A percentile compares a stretch with the other conserved stretches of the same genome.
Conservation (phyloP, 1,284 basidiomycete species). For the Microbotryum silenes-acaulis region DNA sequence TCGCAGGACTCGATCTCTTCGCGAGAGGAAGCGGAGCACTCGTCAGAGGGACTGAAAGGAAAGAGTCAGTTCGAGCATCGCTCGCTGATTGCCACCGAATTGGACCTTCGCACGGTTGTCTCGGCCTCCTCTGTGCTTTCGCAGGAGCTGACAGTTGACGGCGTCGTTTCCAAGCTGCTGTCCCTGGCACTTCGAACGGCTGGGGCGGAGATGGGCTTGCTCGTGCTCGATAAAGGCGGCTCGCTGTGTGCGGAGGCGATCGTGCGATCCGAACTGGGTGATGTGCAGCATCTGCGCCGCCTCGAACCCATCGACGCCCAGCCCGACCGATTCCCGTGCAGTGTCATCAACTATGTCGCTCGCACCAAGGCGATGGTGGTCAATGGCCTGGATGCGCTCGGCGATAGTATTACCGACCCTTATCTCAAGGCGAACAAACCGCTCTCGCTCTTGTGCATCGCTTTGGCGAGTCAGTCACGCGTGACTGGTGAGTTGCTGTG, state of each 20-base stretch:
- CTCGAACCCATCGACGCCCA: constrained; percentile 20
- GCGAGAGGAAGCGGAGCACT: constrained; percentile 2
- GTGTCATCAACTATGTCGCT: constrained; percentile 26
- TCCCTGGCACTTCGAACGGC: constrained; percentile 23
- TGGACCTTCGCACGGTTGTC: constrained; percentile 28
- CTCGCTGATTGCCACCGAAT: constrained; percentile 25
- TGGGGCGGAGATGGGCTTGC: constrained; percentile 25
- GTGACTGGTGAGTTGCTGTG: constrained; percentile 6
- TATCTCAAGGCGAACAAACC: constrained; percentile 15
- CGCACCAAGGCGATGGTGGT: constrained; percentile 20
- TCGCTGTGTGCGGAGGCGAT: constrained; percentile 25
- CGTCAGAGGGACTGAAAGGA: constrained; percentile 2
- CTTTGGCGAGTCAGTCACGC: constrained; percentile 20
- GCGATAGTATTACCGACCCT: constrained; percentile 13
- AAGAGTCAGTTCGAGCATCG: constrained; percentile 5
- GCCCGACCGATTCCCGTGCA: constrained; percentile 21
- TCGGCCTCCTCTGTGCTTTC: constrained; percentile 18
- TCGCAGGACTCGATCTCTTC: constrained; percentile 15
- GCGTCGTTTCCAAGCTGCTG: constrained; percentile 31
- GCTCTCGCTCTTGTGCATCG: constrained; percentile 24
- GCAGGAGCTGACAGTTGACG: constrained; percentile 22
- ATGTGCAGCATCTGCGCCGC: constrained; percentile 21
- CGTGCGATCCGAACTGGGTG: constrained; percentile 13
- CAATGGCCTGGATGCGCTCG: constrained; percentile 19
- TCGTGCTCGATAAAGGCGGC: constrained; percentile 28